Conservation (phyloP, 768 basidiomycete genomes). For the Austroboletus festivus region DNA sequence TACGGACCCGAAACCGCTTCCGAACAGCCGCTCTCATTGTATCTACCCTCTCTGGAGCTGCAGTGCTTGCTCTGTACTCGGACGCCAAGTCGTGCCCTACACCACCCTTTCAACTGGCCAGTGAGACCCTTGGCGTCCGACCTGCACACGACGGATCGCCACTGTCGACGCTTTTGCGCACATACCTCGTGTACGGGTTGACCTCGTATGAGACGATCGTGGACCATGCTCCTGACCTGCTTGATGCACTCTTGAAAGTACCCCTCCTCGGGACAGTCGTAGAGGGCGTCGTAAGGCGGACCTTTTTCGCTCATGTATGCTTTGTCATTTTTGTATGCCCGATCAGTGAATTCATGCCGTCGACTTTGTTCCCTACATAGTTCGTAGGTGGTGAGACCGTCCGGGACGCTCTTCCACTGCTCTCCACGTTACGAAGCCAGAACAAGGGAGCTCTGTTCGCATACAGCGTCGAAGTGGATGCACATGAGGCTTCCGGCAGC, state of each 20-base stretch:
- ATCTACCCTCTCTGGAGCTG: constrained; percentile 17
- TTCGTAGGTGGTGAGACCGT: constrained; percentile 91
- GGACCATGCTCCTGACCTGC: constrained; percentile 66
- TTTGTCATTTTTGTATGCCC: not conserved
- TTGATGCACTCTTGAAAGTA: constrained; percentile 48
- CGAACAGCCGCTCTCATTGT: constrained; percentile 16
- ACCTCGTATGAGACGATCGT: constrained; percentile 76
- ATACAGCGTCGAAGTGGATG: constrained; percentile 85
- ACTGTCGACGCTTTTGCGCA: constrained; percentile 50
- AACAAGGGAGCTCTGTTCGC: constrained; percentile 77
- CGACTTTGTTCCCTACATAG: constrained; percentile 38
- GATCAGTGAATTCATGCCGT: too few species aligned
- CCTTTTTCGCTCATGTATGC: constrained; percentile 82
- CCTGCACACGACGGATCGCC: constrained; percentile 12
- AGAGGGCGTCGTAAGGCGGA: constrained; percentile 66
- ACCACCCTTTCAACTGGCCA: constrained; percentile 16
- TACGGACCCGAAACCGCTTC: constrained; percentile 4
- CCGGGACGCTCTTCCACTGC: constrained; percentile 59
- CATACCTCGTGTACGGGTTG: constrained; percentile 80
- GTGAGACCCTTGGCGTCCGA: not conserved
- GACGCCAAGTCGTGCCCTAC: constrained; percentile 27
- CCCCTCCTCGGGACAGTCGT: constrained; percentile 59
- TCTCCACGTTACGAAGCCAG: constrained; percentile 56
- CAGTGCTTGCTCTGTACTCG: constrained; percentile 19
- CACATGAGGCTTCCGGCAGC: constrained; percentile 43